Evolutionary conservation across 371 early-diverging fungal genomes (phyloP), one percentile per base, ranked within the genome.

Genomic region (Mortierella sp.): DNA sequence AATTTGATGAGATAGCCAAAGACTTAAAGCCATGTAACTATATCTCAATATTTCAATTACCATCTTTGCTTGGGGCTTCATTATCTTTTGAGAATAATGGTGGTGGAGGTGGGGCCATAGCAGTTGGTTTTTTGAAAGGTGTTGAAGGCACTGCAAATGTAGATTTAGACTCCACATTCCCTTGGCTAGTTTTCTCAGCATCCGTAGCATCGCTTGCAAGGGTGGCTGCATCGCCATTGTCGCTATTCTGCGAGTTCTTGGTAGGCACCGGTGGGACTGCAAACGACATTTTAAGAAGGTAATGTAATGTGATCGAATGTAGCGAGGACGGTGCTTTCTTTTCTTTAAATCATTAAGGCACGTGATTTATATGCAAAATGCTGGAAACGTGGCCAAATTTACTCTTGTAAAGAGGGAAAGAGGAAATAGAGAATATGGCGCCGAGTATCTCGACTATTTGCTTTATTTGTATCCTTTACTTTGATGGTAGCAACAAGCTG

Each of bases 401-500:
- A 12, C 20, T 20, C 57, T n/a, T 65, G 54, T 20, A 28, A 43
- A 12, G 54, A 52, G 16, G n/a, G 45, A 40, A 51, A 49, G 60
- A 61, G 4, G 3, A 24, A 51, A 37, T 32, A 57, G 35, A 43
- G 6, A 43, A 43, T 16, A 43, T 43, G 43, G 9, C 18, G 1
- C 24, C 35, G 20, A 55, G 3, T 54, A 16, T 6, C 26, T 18
- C 12, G 22, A 16, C 37, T 24, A 12, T 43, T 62, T 45, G n/a
- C 22, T 32, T 75, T 74, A 37, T 55, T 55, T 55, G 55, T 18
- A 14, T 28, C 28, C 30, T 18, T 3, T 55, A 72, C 65, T 69
- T 72, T 70, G 51, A 47, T 12, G 79, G 73, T 18, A 85, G 61
- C 60, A 85, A 58, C 63, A 83, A 65, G 61, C 78, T 90, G 72